Evolutionary conservation across 2,329 filamentous ascomycete species (phyloP), one percentile per base, ranked within the genome.

Genomic region (Ascochyta pisi): DNA sequence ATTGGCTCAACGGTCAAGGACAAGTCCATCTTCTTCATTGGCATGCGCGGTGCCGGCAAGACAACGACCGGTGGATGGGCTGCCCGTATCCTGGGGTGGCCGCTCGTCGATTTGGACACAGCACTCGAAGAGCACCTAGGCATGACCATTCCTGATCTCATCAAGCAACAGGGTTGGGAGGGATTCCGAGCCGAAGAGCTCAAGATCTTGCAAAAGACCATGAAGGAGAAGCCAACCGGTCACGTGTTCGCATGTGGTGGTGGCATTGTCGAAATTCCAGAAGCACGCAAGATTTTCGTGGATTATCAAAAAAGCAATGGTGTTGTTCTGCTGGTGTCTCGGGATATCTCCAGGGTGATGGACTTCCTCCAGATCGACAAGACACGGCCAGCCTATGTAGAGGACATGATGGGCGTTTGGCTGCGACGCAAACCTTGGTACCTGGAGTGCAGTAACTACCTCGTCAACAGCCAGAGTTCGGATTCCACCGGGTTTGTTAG

Each of bases 11-110:
- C 66, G 16, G 67, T 64, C 5, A 65, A 75, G 27, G 63, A 85
- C 65, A 84, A 85, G 43, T 96, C 93, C 0, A 88, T 98, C 47
- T 92, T 97, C 77, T 89, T 99, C 58, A 94, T 99, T 64, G 95
- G 95, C 9, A 99, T 99, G 95, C 87, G 95, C 63, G 95, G 95
- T 53, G 95, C 93, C 37, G 95, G 95, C 24, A 99, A 99, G 80
- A 97, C 95, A 0, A 99, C 95, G 0, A 89, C 91, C 33, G 95
- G 95, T 49, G 84, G 86, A 13, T 96, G 93, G 91, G 89, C 95
- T 69, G 88, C 90, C 0, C 85, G 85, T 58, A 84, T 89, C 26
- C 81, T 98, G 1, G 85, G 87, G 45, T 87, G 92, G 71, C 87
- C 89, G 6, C 88, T 96, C 58, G 79, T 96, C 50, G 95, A 99